Evolutionary conservation across 2,329 filamentous ascomycete species (phyloP), one percentile per base, ranked within the genome.

Genomic region (Clonostachys rhizophaga): DNA sequence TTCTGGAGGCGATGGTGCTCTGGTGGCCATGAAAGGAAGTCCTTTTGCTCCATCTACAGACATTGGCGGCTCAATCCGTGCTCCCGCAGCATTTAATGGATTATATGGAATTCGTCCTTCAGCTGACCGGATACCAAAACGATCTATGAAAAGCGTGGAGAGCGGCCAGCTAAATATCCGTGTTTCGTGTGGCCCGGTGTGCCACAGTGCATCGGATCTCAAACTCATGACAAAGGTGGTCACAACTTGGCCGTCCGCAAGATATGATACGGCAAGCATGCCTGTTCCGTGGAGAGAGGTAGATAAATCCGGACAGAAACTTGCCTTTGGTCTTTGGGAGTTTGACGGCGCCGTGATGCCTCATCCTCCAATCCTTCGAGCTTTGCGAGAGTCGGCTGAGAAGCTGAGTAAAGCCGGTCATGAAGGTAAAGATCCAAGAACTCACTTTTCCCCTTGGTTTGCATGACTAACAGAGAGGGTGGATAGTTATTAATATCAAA

Each of bases 1-100:
- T 10, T 81, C 78, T 0, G 85, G 85, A 10, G 86, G 86, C 1
- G 69, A 72, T 47, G 63, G 60, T 2, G 69, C 71, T 1, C 52
- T 73, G 1, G 41, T 73, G 2, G 68, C 65, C 2, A 59, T 72
- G 35, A 58, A 68, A 4, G 71, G 71, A 17, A 69, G 67, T 17
- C 50, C 68, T 2, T 34, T 74, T 5, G 64, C 45, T 20, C n/a
- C 75, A 17, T 72, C 71, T 2, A 70, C 68, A 6, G 72, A 76
- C 47, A 72, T 75, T 14, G 72, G 70, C 1, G 72, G 72, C 5
- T 71, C 68, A 6, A 67, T 75, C 20, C 62, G 72, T 8, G 60
- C 61, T 4, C 72, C 71, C 0, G 70, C 72, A 1, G 66, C 66
- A 0, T 72, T 71, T 48, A 70, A 66, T 30, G 70, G 71, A 24